Percentiles rank a stretch among this genome's conserved stretches.
Conservation (phyloP, 1,284 basidiomycete species). For the Cerioporus squamosus region DNA sequence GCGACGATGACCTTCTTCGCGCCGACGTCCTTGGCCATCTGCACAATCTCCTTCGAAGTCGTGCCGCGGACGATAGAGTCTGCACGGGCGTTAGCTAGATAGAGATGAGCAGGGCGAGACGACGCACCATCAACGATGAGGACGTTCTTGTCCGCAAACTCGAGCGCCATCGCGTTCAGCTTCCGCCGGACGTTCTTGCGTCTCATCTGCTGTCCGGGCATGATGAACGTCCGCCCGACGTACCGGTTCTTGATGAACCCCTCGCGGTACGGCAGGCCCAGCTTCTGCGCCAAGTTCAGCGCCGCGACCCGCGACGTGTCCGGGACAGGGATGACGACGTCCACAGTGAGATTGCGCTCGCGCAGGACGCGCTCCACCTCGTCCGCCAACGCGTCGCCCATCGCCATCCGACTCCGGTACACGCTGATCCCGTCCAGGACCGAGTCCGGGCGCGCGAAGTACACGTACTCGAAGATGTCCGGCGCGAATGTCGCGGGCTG, state of each 20-base stretch:
- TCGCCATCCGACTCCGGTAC: slow-evolving; percentile 97
- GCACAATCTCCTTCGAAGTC: slow-evolving; percentile 98
- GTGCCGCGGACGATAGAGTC: slow-evolving; percentile 99
- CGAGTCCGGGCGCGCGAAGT: slow-evolving; percentile 98
- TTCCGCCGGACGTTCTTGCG: slow-evolving; percentile 96
- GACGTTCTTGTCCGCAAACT: slow-evolving; percentile 93
- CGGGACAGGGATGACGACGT: slow-evolving; percentile 98
- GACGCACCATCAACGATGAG: slow-evolving; percentile 90
- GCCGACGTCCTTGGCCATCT: slow-evolving; percentile 99
- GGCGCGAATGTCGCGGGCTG: slow-evolving; percentile 83
- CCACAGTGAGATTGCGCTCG: slow-evolving; percentile 73
- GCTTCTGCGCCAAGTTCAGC: slow-evolving; percentile 91
- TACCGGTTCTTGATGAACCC: slow-evolving; percentile 99
- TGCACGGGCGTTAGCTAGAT: slow-evolving; percentile 33
- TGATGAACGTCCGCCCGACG: slow-evolving; percentile 98
- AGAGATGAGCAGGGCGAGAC: background rate
- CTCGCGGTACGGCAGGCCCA: slow-evolving; percentile 93
- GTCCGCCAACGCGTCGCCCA: slow-evolving; percentile 95
- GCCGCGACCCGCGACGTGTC: slow-evolving; percentile 98
- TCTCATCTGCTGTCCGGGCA: slow-evolving; percentile 97
- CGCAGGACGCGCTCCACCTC: slow-evolving; percentile 81
- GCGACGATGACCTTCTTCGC: slow-evolving; percentile 98
- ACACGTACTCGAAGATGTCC: slow-evolving; percentile 99
- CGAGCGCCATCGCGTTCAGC: slow-evolving; percentile 99
- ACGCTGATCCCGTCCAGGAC: slow-evolving; percentile 98